Evolutionary conservation across 1,284 basidiomycete genomes (phyloP), one percentile per base, ranked within the genome.

Genomic region (Leccinum laetum): DNA sequence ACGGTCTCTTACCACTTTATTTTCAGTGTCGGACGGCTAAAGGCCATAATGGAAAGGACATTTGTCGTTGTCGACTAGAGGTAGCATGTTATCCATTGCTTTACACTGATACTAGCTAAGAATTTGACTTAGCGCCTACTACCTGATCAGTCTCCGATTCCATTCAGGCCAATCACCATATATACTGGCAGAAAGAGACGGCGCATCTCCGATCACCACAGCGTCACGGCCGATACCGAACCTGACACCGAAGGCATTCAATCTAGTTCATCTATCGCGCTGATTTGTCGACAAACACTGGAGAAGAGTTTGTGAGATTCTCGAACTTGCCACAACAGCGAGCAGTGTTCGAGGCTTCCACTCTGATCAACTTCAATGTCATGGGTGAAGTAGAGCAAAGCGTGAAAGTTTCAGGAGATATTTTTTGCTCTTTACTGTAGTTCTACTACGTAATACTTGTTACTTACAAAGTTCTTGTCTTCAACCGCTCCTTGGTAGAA

Each of bases 61-160:
- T 26, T 26, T 26, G 26, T 26, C 26, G 26, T 1, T 26, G 26
- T 26, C 26, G 26, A 26, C 26, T 26, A 26, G 26, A 26, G 26
- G 26, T 26, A 26, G 26, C 26, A 26, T 26, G 26, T 26, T 26
- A 26, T 26, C 26, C 26, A 26, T 26, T 1, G 26, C 26, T 26
- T 26, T 26, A 26, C 26, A 26, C 26, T 26, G 26, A 26, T 26
- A 26, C 26, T 26, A 26, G 26, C 26, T 26, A 26, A 26, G 1
- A 26, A 26, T 26, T 26, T 26, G 35, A 37, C 35, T 37, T 37
- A 75, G 73, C 72, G 73, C n/a, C 24, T 26, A 26, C 26, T 26
- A 26, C 76, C 72, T 21, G 64, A 26, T 18, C 73, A 75, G 41
- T 68, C 72, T 8, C 69, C 68, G 5, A 60, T 75, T 44, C 73